These are phyloP conservation scores for Phytopythium sindhum DNA, from an alignment of 352 stramenopile genomes.

Conservation along the genomic window DNA sequence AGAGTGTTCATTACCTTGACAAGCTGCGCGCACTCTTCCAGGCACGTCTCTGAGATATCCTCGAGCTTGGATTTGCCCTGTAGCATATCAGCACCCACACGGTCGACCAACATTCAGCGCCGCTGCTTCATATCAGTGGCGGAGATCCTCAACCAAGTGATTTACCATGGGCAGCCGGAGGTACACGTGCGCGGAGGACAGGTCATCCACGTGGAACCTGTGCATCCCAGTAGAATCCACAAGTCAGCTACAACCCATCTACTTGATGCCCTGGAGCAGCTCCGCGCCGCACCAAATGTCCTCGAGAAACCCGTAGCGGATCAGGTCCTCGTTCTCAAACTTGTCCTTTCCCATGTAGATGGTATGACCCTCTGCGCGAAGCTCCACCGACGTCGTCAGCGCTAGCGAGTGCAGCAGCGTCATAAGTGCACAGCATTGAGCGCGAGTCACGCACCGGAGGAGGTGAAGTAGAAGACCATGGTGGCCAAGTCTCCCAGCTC, in stretches of 20 bases:
- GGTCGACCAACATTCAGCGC: neutral
- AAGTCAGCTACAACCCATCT: neutral
- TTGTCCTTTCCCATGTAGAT: constrained; percentile 99
- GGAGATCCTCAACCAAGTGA: neutral
- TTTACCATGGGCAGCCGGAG: constrained; percentile 87
- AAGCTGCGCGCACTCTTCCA: constrained; percentile 90
- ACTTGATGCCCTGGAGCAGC: neutral
- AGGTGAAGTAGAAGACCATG: constrained; percentile 86
- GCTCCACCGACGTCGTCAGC: neutral
- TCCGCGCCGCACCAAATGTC: constrained; percentile 84
- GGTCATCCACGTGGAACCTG: constrained; percentile 97
- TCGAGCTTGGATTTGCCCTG: constrained; percentile 72
- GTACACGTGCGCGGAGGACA: constrained; percentile 98
- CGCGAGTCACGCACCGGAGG: constrained; percentile 47
- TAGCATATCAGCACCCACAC: constrained; percentile 3
- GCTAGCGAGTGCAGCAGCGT: neutral
- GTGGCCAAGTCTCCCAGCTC: neutral
- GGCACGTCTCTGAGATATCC: constrained; percentile 69
- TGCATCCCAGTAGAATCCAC: neutral
- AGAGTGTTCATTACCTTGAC: constrained; percentile 76
- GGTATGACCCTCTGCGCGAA: constrained; percentile 71
- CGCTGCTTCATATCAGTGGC: neutral
- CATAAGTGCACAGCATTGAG: neutral
- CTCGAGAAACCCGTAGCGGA: constrained; percentile 95
- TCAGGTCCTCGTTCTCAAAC: constrained; percentile 99